Percentiles rank a stretch among this genome's conserved stretches.
phyloP scores from a whole-genome alignment of 305 asterid species.

The Fraxinus albicans region DNA sequence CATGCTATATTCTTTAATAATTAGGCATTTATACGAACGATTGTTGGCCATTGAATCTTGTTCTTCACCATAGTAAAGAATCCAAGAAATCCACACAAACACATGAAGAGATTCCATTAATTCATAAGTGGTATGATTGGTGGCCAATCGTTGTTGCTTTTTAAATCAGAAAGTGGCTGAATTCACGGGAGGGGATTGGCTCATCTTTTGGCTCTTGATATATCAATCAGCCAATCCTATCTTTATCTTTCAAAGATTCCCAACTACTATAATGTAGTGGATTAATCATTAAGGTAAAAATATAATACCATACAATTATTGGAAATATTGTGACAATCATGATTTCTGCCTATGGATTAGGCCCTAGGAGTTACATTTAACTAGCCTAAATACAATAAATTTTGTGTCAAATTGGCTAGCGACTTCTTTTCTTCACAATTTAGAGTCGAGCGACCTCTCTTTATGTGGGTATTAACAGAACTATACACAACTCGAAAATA shows the following conservation, averaged over 20 bases:
- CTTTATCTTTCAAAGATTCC: slow-evolving; percentile 35
- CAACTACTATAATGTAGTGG: slow-evolving; percentile 22
- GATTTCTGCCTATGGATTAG: neutral
- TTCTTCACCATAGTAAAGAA: slow-evolving; percentile 3
- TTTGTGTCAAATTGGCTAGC: neutral
- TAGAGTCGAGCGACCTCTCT: neutral
- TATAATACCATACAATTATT: neutral
- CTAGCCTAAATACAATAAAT: neutral
- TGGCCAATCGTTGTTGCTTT: neutral
- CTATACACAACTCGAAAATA: neutral
- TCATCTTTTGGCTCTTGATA: slow-evolving; percentile 30
- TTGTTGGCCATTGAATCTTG: neutral
- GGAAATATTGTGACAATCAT: neutral
- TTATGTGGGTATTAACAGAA: neutral
- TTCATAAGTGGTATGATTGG: slow-evolving; percentile 19
- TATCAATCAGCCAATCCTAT: slow-evolving; percentile 30
- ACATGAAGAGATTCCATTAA: slow-evolving; percentile 19
- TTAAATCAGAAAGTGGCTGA: slow-evolving; percentile 26
- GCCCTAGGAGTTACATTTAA: neutral
- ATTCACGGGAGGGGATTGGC: slow-evolving; percentile 45
- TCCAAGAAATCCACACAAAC: slow-evolving; percentile 24
- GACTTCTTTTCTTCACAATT: neutral
- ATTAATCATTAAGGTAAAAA: neutral
- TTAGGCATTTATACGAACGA: neutral
- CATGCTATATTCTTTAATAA: neutral